Base-by-base conservation (phyloP, 352 stramenopile species). In the Phytophthora multivora region DNA sequence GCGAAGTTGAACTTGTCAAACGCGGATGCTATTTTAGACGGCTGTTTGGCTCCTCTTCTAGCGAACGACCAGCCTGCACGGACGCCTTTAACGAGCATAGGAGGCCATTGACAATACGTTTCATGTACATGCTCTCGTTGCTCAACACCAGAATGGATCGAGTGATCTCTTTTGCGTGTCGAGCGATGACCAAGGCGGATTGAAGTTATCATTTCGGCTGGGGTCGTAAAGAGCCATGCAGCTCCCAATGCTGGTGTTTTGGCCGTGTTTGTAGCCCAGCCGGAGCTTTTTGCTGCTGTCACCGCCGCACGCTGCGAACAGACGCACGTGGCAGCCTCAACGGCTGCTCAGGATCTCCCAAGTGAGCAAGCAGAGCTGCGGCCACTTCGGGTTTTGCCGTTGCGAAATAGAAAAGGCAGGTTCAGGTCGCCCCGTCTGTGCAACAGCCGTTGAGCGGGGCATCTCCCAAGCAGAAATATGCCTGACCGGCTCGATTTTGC, bases 321-420 rank as follows among this genome's bases (percentile, higher is more conserved):
- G 48, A 18, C 42, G 54, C 53, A 30, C 8, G 4, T 51, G 26
- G 36, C 36, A 31, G 33, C 36, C 9, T 41, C 21, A 59, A 58
- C 59, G 65, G 52, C 61, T 60, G 33, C 50, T 54, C 19, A 75
- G 51, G 57, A 72, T 68, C 46, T 46, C 30, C 16, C 21, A 13
- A 15, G 31, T 69, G 52, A 75, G 62, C 50, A 75, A 72, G 53
- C 67, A 69, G 28, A 13, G 8, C 28, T 33, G 28, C 28, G 28
- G 28, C 28, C 28, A 33, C 23, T 13, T 61, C 40, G 21, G 42
- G 35, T 26, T 36, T 43, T 59, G 52, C 65, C 65, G 65, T 69
- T 73, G 36, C 16, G 51, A 46, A 67, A 71, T 59, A 69, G 30
- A 64, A 69, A 60, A 38, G 19, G 45, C 16, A 47, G 31, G 16